These are phyloP conservation scores for Dictyostelium purpureum DNA, from an alignment of 78 protist species.

Conservation along the genomic window DNA sequence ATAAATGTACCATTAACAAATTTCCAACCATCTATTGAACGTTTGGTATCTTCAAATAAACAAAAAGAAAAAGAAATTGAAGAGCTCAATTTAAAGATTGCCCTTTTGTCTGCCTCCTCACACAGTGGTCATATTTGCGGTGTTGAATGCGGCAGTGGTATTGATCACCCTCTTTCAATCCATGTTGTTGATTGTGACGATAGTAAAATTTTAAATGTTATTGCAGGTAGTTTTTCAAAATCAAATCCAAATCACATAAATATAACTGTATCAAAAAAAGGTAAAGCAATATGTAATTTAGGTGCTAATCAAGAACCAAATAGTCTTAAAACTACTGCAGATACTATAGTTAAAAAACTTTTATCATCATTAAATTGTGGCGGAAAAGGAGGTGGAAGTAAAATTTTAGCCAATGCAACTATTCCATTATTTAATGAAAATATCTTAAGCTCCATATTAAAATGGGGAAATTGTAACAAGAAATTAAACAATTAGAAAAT, in stretches of 20 bases:
- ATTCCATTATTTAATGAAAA: background rate
- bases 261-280: background rate
- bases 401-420: conserved; percentile 59
- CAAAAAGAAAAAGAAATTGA: conserved; percentile 16
- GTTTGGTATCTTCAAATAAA: background rate
- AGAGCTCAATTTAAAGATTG: background rate
- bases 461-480: conserved; percentile 15
- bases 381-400: conserved; percentile 76
- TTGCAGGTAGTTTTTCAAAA: background rate
- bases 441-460: background rate
- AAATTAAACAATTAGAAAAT: background rate
- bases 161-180: background rate
- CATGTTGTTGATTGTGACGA: conserved; percentile 30
- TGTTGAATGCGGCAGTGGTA: background rate
- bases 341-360: conserved; percentile 7
- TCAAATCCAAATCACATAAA: background rate
- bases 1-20: background rate
- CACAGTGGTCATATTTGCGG: background rate
- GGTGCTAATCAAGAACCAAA: background rate
- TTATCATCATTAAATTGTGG: background rate
- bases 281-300: background rate
- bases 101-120: background rate
- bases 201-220: conserved; percentile 6
- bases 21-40: conserved; percentile 10
- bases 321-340: background rate